Evolutionary conservation across 345 rosid genomes (phyloP), one percentile per base, ranked within the genome.

Genomic region (Melaleuca alternifolia): DNA sequence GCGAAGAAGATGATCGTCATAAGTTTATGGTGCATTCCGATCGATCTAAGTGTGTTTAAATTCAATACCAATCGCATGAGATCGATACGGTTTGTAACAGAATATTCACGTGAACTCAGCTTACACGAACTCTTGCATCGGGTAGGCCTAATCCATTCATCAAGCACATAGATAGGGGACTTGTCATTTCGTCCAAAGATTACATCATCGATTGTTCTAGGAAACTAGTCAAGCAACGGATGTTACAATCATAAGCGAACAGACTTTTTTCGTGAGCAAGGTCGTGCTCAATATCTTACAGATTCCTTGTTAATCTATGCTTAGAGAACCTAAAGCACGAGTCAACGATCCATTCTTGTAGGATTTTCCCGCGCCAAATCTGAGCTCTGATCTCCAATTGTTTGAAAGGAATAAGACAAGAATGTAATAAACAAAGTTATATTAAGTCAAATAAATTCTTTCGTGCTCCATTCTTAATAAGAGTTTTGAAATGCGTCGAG

Each of bases 41-140:
- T 14, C 2, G 0, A 62, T 14, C 0, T 0, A 0, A 59, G 33
- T 41, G 41, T 41, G 41, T 41, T 41, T 41, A 41, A 41, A 65
- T 33, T 15, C 11, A 65, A 30, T 1, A 10, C 33, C 46, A 62
- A 28, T 30, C 1, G 7, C 30, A 30, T 0, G 1, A 62, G 21
- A 30, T 41, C 0, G 0, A 62, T 30, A 14, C 2, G 30, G 0
- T 30, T 1, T 62, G 0, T 30, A 7, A 62, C 0, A 0, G 21
- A 28, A 5, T 28, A 18, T 1, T 30, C 56, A 2, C 18, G 23
- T 14, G 10, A 18, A 8, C 56, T 53, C 23, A 53, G 6, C 23
- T 53, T 23, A 6, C 2, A 7, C 30, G 76, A 62, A 62, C 23
- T 15, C 6, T 62, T 1, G 6, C 30, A 1, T 7, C 5, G 6